phyloP scores from a whole-genome alignment of 2,329 filamentous ascomycete species.

The Aurifilum marmelostoma region DNA sequence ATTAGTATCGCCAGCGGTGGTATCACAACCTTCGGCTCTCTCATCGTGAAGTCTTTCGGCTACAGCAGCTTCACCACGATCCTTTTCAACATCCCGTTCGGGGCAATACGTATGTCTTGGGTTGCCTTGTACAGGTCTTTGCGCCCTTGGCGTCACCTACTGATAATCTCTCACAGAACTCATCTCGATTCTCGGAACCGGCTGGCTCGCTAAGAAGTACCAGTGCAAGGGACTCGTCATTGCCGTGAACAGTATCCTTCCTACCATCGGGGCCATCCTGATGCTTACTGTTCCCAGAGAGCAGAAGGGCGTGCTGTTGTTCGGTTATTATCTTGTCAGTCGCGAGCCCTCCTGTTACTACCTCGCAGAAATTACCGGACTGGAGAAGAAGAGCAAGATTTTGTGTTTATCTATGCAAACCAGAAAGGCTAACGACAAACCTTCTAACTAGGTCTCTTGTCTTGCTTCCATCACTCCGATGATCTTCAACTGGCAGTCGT shows the following conservation, averaged over 20 bases:
- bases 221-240: constrained; percentile 50
- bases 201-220: constrained; percentile 47
- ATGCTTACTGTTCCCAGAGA: constrained; percentile 51
- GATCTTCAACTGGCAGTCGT: constrained; percentile 63
- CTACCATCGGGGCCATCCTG: constrained; percentile 48
- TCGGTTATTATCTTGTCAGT: constrained; percentile 54
- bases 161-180: constrained; percentile 45
- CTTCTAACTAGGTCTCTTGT: constrained; percentile 31
- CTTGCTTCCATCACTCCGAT: constrained; percentile 50
- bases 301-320: constrained; percentile 52
- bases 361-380: too few relatives aligned
- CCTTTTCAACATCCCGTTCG: constrained; percentile 64
- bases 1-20: constrained; percentile 55
- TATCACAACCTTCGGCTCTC: constrained; percentile 60
- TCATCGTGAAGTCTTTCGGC: constrained; percentile 62
- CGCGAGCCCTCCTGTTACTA: neutral
- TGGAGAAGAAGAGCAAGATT: neutral
- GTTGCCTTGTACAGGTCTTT: too few relatives aligned
- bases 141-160: too few relatives aligned
- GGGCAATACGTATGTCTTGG: constrained; percentile 45
- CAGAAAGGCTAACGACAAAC: neutral
- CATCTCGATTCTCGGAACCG: constrained; percentile 59
- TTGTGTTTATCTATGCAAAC: neutral
- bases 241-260: constrained; percentile 42
- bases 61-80: constrained; percentile 60